Conservation (phyloP, 495 filamentous ascomycete species). For the Amorphotheca resinae region DNA sequence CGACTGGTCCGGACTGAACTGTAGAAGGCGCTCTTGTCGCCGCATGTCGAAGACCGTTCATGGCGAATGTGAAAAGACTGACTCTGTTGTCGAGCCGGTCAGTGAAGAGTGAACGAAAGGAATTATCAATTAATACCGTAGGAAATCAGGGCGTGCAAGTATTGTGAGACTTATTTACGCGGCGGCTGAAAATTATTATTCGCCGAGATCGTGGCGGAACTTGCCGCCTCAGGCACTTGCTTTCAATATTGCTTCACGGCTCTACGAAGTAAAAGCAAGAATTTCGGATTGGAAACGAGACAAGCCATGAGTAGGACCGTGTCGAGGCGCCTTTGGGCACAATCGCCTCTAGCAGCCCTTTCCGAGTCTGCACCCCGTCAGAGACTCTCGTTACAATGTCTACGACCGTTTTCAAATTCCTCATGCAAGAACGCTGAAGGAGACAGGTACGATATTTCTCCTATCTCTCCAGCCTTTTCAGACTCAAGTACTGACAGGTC, state of each 20-base stretch:
- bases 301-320: slow-evolving; percentile 30
- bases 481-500: not conserved
- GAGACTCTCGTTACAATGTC: slow-evolving; percentile 22
- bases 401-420: slow-evolving; percentile 33
- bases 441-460: slow-evolving; percentile 1
- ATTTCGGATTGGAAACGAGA: not conserved
- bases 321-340: slow-evolving; percentile 34
- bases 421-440: slow-evolving; percentile 12
- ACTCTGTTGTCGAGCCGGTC: not conserved
- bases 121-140: slow-evolving; percentile 1
- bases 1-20: slow-evolving; percentile 25
- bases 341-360: slow-evolving; percentile 23
- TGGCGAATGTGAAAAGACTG: slow-evolving; percentile 17
- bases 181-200: slow-evolving; percentile 18
- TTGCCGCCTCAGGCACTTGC: slow-evolving; percentile 7
- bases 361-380: slow-evolving; percentile 18
- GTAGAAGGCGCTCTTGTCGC: slow-evolving; percentile 28
- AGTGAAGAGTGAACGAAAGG: slow-evolving; percentile 4
- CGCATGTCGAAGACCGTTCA: slow-evolving; percentile 35
- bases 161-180: slow-evolving; percentile 3
- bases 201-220: slow-evolving; percentile 8
- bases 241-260: slow-evolving; percentile 9
- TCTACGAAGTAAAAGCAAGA: too few relatives aligned
- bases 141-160: slow-evolving; percentile 2
- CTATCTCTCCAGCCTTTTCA: not conserved